Evolutionary conservation across 352 stramenopile genomes (phyloP).

Genomic region (Globisporangium cylindrosporum): DNA sequence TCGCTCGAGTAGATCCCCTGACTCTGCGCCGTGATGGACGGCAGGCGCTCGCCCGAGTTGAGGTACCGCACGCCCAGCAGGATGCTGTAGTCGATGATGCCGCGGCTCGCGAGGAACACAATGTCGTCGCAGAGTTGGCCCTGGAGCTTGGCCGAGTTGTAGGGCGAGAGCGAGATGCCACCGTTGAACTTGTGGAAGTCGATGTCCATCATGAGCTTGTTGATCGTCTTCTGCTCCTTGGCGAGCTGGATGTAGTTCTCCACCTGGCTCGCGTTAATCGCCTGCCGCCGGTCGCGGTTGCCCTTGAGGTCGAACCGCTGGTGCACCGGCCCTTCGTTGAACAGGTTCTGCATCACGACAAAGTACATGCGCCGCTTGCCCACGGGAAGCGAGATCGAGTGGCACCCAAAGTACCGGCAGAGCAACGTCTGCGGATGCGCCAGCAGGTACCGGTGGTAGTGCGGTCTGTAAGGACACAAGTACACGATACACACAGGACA

Average conservation of each 20-base stretch:
- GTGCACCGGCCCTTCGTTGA: conserved; percentile 74
- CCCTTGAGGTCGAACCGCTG: conserved; percentile 83
- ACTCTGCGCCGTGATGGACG: conserved; percentile 21
- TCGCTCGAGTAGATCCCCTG: conserved; percentile 50
- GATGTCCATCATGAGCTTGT: conserved; percentile 84
- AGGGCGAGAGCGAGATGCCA: conserved; percentile 52
- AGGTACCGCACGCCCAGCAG: conserved; percentile 67
- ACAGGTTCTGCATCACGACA: conserved; percentile 87
- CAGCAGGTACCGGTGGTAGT: conserved; percentile 79
- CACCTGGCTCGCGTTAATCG: conserved; percentile 57
- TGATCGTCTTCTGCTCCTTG: conserved; percentile 54
- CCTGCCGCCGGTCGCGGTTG: conserved; percentile 72
- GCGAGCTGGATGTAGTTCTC: conserved; percentile 64
- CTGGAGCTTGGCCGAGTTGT: conserved; percentile 39
- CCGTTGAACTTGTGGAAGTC: conserved; percentile 78
- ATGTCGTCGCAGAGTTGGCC: conserved; percentile 79
- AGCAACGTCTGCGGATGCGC: conserved; percentile 73
- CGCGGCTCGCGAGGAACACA: conserved; percentile 74
- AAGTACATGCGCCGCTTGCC: conserved; percentile 86
- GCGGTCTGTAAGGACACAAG: conserved; percentile 23
- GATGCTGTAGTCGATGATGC: conserved; percentile 87
- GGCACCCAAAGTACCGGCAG: conserved; percentile 81
- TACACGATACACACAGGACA: too few species aligned
- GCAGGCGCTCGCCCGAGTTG: conserved; percentile 24
- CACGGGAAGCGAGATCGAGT: conserved; percentile 83